Base-by-base conservation (phyloP, 176 grass and related monocot genomes). In the Aechmea fasciata region DNA sequence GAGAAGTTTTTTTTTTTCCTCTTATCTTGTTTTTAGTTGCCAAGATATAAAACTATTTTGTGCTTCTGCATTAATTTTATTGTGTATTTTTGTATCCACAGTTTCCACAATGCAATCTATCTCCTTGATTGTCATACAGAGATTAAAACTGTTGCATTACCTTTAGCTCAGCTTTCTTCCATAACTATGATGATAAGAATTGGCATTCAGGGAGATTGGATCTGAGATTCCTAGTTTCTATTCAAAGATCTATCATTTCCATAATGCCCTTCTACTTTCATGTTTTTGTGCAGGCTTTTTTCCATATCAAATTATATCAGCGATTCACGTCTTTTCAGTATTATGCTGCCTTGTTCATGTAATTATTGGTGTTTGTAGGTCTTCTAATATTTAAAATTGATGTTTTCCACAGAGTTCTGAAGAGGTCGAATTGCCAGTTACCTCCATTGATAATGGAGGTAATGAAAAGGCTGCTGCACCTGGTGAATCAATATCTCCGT, bases 401-500 rank as follows among this genome's bases (percentile, higher is more conserved):
- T 69, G 74, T 11, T 71, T 66, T 26, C 13, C 72, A 62, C 81
- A 97, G 89, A 71, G 49, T 79, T 73, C 51, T 3, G 89, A 97
- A 25, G 86, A 85, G 72, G 69, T 76, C 7, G 82, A 80, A 24
- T 52, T 84, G 80, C 68, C 74, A 74, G 64, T 11, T 11, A 82
- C 61, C 70, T 71, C 59, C 50, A 50, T 77, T 65, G 73, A 79
- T 82, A 88, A 88, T 77, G 75, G 74, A 71, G 69, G 64, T 48
- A 73, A 17, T 47, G 82, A 85, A 47, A 82, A 82, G 71, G 66
- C 70, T 78, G 52, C 69, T 70, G 88, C 69, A 79, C 75, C 75
- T 86, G 80, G 68, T 84, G 89, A 87, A 51, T 83, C 70, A 52
- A 65, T 79, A 28, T 80, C 89, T 70, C 77, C 86, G 14, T 78